Base-by-base conservation (phyloP, 306 rosid genomes). In the Astragalus membranaceus region DNA sequence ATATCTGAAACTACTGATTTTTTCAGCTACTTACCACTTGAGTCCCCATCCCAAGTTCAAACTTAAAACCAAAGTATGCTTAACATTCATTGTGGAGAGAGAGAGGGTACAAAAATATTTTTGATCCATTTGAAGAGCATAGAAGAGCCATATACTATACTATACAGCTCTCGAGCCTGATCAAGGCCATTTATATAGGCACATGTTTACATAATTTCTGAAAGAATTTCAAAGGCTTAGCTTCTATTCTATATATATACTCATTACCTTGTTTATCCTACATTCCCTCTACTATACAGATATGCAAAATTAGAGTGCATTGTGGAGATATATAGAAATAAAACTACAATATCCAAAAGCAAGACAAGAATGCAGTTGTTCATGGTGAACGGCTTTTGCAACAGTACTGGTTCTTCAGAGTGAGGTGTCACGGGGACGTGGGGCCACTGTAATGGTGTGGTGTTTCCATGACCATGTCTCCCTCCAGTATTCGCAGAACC, bases 401-500 rank as follows among this genome's bases (percentile, higher is more conserved):
- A 67, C 70, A 73, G n/a, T n/a, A 12, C 77, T 42, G 67, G 6
- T 61, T 61, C 68, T 66, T 86, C 54, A 72, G 56, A 61, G 82
- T 80, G 2, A 82, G 87, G 2, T 33, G 39, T 5, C 78, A 72
- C 29, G 42, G 15, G 36, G 67, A 41, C 10, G 67, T 14, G 49
- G 87, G 78, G 51, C 84, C 86, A 41, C 84, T 43, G 54, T 72
- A 67, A 23, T 46, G 91, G 54, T 77, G 67, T 10, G 67, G 51
- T 3, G 67, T 16, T 62, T 94, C 99, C 88, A 88, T 73, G 44
- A 91, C 74, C 75, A 79, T 78, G 82, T 94, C 96, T 0, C 97
- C 96, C 67, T 94, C 99, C 14, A 94, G 87, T 7, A 91, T 86
- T 4, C 97, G 90, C 14, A 94, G 87, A 63, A 94, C 97, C 98